Evolutionary conservation across 345 rosid genomes (phyloP).

Genomic region (Corchorus olitorius): DNA sequence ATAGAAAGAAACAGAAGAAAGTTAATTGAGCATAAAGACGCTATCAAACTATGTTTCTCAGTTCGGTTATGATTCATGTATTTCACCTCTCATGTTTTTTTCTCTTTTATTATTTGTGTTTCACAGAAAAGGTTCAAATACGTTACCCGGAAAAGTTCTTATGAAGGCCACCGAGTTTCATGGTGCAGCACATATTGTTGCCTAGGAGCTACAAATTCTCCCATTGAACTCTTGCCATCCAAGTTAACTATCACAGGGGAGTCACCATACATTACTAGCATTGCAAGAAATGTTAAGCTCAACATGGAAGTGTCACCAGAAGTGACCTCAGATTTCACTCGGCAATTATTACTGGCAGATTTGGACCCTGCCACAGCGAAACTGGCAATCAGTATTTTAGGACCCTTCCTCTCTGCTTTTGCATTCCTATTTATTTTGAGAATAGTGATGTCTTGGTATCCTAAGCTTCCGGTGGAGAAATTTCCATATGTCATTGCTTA

Average conservation of each 20-base stretch:
- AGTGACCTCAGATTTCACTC: conserved; percentile 25
- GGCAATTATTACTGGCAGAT: conserved; percentile 48
- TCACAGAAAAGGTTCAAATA: conserved; percentile 30
- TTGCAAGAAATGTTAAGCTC: conserved; percentile 9
- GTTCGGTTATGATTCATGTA: background rate
- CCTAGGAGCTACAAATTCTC: conserved; percentile 15
- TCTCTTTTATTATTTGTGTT: conserved; percentile 5
- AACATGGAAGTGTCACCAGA: conserved; percentile 12
- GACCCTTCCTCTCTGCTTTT: conserved; percentile 76
- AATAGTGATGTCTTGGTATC: conserved; percentile 96
- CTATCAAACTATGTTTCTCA: background rate
- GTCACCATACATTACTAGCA: background rate
- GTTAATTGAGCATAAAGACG: background rate
- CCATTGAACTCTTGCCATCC: conserved; percentile 15
- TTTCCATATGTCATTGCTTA: conserved; percentile 85
- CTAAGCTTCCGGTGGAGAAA: conserved; percentile 78
- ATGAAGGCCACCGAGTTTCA: background rate
- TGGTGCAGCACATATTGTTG: conserved; percentile 11
- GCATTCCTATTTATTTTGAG: conserved; percentile 71
- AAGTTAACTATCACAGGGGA: background rate
- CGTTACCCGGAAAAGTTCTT: conserved; percentile 19
- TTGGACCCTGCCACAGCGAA: conserved; percentile 79
- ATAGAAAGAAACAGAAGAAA: background rate
- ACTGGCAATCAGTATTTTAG: conserved; percentile 61
- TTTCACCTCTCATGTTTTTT: background rate